phyloP scores from a whole-genome alignment of 1,284 basidiomycete species.

The Boletus holoroseus region DNA sequence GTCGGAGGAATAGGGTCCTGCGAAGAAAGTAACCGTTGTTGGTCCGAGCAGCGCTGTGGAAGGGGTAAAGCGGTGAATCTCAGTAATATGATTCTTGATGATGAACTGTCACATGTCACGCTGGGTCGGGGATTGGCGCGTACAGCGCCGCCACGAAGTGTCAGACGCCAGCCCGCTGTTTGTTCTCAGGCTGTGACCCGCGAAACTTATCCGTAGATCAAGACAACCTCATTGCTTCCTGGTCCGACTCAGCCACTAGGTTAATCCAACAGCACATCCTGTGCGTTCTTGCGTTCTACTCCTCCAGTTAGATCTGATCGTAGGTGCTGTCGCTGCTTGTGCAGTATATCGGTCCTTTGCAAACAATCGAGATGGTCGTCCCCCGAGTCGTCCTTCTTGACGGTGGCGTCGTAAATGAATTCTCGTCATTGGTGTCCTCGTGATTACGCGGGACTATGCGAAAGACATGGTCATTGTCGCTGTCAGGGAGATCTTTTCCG shows the following conservation, averaged over 20 bases:
- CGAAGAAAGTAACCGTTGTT: too few species aligned
- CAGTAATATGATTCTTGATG: too few species aligned
- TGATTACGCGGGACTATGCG: slow-evolving; percentile 34
- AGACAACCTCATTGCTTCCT: neutral
- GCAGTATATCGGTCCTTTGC: slow-evolving; percentile 5
- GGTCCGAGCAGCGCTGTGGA: too few species aligned
- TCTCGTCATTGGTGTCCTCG: slow-evolving; percentile 43
- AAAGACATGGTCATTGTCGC: too few species aligned
- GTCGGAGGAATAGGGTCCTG: too few species aligned
- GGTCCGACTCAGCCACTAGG: neutral
- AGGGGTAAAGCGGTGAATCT: too few species aligned
- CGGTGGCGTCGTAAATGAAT: slow-evolving; percentile 61
- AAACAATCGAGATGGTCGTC: slow-evolving; percentile 7
- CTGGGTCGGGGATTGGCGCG: too few species aligned
- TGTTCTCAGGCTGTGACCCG: neutral
- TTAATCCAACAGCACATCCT: neutral
- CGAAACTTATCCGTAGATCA: too few species aligned
- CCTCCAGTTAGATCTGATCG: slow-evolving; percentile 12
- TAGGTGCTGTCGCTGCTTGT: slow-evolving; percentile 4
- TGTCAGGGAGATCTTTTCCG: too few species aligned
- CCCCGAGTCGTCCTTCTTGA: slow-evolving; percentile 47
- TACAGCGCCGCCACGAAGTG: too few species aligned
- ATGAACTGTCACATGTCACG: too few species aligned
- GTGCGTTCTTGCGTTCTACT: neutral
- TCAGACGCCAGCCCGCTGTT: neutral